phyloP scores from a whole-genome alignment of 352 stramenopile species.

The Phytophthora pisi region DNA sequence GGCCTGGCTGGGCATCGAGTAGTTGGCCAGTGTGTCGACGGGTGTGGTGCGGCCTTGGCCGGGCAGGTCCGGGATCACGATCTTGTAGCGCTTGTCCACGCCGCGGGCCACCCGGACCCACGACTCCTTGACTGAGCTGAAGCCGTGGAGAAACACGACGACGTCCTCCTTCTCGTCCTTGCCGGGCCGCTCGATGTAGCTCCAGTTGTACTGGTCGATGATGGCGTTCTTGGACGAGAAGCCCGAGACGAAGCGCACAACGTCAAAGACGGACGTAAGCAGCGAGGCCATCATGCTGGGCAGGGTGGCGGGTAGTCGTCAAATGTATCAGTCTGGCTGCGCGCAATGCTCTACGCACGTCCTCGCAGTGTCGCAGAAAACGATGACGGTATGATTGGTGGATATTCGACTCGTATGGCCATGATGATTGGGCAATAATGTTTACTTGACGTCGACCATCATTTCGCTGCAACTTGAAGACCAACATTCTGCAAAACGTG shows the following conservation, averaged over 20 bases:
- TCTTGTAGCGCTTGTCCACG: conserved; percentile 57
- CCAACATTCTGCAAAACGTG: neutral
- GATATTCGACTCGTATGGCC: neutral
- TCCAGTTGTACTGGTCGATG: conserved; percentile 71
- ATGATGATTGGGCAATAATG: conserved; percentile 13
- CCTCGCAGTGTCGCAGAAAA: conserved; percentile 4
- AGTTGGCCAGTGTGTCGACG: conserved; percentile 47
- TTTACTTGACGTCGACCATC: conserved; percentile 23
- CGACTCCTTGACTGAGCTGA: conserved; percentile 74
- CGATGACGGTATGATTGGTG: conserved; percentile 6
- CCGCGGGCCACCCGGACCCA: conserved; percentile 58
- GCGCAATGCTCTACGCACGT: neutral
- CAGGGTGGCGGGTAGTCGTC: neutral
- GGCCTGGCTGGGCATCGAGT: conserved; percentile 60
- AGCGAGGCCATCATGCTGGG: conserved; percentile 31
- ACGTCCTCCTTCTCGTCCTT: conserved; percentile 48
- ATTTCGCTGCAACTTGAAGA: conserved; percentile 8
- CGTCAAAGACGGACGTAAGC: conserved; percentile 49
- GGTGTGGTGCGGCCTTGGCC: conserved; percentile 70
- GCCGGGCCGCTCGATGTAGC: conserved; percentile 66
- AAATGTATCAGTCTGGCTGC: conserved; percentile 17
- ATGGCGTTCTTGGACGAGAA: conserved; percentile 51
- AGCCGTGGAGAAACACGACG: conserved; percentile 76
- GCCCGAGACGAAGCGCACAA: conserved; percentile 57
- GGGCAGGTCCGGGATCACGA: conserved; percentile 74